These are phyloP conservation scores for Lepidopterella palustris DNA, from an alignment of 495 filamentous ascomycete genomes.

Conservation along the genomic window DNA sequence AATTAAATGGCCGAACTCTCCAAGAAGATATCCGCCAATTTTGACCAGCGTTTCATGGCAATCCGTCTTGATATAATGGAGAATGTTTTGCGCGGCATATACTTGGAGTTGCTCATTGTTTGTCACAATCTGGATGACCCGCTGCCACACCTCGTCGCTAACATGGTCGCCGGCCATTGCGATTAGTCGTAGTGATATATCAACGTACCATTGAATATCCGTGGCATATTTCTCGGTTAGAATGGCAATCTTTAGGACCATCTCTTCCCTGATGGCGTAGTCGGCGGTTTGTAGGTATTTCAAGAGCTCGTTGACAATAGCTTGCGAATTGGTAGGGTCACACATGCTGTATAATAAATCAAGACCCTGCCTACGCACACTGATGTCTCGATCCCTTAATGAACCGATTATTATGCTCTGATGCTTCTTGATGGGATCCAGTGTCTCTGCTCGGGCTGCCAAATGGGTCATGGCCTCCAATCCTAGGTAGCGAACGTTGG, in stretches of 20 bases:
- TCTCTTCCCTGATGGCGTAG: conserved; percentile 96
- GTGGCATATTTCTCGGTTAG: conserved; percentile 97
- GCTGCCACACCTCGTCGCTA: conserved; percentile 98
- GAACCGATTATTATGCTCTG: conserved; percentile 93
- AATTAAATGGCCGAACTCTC: conserved; percentile 96
- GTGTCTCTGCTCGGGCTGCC: conserved; percentile 85
- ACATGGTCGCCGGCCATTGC: conserved; percentile 98
- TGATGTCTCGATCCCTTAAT: conserved; percentile 92
- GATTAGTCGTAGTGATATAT: conserved; percentile 90
- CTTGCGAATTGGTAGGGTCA: conserved; percentile 81
- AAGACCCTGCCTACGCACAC: conserved; percentile 88
- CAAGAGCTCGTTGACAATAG: conserved; percentile 88
- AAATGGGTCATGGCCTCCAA: conserved; percentile 98
- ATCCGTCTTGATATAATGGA: conserved; percentile 84
- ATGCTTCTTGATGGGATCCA: conserved; percentile 97
- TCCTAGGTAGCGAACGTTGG: conserved; percentile 95
- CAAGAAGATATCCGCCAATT: conserved; percentile 91
- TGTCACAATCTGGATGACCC: conserved; percentile 97
- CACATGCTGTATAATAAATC: conserved; percentile 99
- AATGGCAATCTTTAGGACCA: conserved; percentile 98
- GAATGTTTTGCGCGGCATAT: conserved; percentile 87
- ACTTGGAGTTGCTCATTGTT: conserved; percentile 98
- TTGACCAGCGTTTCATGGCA: conserved; percentile 97
- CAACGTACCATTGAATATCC: conserved; percentile 98
- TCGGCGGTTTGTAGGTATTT: conserved; percentile 94